Percentiles rank a stretch among this genome's conserved stretches.
phyloP scores from a whole-genome alignment of 768 basidiomycete genomes.

The Suillus weaverae region DNA sequence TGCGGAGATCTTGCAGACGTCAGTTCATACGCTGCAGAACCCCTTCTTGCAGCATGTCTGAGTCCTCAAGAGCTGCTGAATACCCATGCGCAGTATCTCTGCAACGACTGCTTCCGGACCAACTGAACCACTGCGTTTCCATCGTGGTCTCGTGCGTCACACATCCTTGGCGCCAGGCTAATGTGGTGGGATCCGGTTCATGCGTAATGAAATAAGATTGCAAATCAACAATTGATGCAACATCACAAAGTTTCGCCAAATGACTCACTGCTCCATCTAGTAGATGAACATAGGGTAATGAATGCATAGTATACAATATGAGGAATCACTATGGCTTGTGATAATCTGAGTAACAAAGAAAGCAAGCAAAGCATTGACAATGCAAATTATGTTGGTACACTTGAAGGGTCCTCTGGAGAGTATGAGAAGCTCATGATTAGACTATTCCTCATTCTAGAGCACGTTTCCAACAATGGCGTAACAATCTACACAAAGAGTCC shows the following conservation, averaged over 20 bases:
- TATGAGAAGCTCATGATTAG: background rate
- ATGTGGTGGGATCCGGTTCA: too few species aligned
- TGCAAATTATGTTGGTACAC: background rate
- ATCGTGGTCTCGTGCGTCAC: background rate
- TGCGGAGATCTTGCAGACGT: too few species aligned
- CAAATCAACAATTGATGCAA: background rate
- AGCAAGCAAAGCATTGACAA: constrained; percentile 2
- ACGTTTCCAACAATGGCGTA: constrained; percentile 22
- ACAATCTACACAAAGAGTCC: constrained; percentile 33
- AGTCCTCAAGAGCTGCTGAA: background rate
- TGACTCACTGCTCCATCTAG: background rate
- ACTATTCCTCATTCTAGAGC: background rate
- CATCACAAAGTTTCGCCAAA: background rate
- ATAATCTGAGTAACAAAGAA: background rate
- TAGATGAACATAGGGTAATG: background rate
- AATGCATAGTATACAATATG: constrained; percentile 8
- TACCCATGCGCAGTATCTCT: too few species aligned
- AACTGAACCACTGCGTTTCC: background rate
- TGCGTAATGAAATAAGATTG: background rate
- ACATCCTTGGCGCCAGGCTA: background rate
- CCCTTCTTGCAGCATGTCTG: background rate
- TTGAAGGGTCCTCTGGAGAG: background rate
- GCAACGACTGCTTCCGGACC: too few species aligned
- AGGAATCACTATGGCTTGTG: background rate
- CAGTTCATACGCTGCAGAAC: background rate